Evolutionary conservation across 768 basidiomycete genomes (phyloP).

Genomic region (Rhodotorula taiwanensis): DNA sequence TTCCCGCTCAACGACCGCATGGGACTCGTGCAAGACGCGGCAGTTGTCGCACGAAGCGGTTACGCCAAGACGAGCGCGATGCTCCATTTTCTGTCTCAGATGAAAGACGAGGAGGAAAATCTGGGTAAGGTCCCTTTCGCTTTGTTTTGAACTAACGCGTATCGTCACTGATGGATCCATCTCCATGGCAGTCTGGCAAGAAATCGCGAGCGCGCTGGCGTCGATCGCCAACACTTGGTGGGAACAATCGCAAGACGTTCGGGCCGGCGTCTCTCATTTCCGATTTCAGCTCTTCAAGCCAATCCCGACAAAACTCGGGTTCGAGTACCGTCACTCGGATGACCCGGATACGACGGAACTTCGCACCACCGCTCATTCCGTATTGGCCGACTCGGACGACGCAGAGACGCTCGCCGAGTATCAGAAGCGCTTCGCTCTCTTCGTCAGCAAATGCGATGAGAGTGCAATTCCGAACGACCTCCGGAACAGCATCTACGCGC

Average conservation of each 20-base stretch:
- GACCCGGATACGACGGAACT: constrained; percentile 62
- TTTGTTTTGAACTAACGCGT: no score
- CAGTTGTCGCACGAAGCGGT: constrained; percentile 74
- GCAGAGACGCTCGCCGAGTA: constrained; percentile 63
- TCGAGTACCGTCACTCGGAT: constrained; percentile 62
- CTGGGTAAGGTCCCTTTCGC: constrained; percentile 12
- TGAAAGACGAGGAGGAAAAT: constrained; percentile 56
- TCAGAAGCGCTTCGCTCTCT: constrained; percentile 61
- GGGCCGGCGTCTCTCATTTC: constrained; percentile 48
- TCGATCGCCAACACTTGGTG: constrained; percentile 67
- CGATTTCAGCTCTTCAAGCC: constrained; percentile 54
- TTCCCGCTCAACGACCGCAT: constrained; percentile 78
- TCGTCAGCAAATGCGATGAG: constrained; percentile 64
- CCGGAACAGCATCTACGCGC: constrained; percentile 45
- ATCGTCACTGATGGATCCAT: no score
- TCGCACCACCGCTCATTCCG: constrained; percentile 63
- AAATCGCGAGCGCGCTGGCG: constrained; percentile 56
- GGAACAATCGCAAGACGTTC: constrained; percentile 58
- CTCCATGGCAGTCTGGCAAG: constrained; percentile 61
- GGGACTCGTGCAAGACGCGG: constrained; percentile 75
- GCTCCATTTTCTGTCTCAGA: constrained; percentile 62
- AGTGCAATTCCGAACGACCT: constrained; percentile 75
- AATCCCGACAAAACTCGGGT: constrained; percentile 69
- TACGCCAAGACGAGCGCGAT: constrained; percentile 67
- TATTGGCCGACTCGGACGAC: constrained; percentile 50